Evolutionary conservation across 345 rosid species (phyloP).

Genomic region (Geranium rotundifolium): DNA sequence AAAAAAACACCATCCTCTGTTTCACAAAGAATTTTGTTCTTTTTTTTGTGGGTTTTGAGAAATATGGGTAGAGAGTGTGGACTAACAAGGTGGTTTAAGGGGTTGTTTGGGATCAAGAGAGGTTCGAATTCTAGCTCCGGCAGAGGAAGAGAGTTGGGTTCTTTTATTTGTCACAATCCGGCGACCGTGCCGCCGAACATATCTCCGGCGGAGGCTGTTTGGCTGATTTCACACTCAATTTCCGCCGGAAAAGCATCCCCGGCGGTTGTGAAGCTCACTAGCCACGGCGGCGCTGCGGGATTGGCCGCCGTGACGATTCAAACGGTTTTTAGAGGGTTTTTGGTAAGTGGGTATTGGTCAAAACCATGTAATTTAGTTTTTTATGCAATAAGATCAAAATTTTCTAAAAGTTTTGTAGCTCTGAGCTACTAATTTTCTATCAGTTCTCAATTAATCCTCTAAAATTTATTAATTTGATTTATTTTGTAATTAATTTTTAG

Average conservation of each 20-base stretch:
- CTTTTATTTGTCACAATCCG: slow-evolving; percentile 10
- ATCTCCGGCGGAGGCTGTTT: slow-evolving; percentile 13
- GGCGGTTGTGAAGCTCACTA: slow-evolving; percentile 24
- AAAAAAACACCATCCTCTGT: neutral
- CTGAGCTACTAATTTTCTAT: too few relatives aligned
- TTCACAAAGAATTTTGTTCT: neutral
- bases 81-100: slow-evolving; percentile 31
- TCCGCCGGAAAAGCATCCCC: too few relatives aligned
- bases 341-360: slow-evolving; percentile 29
- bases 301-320: slow-evolving; percentile 65
- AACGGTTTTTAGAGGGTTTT: slow-evolving; percentile 53
- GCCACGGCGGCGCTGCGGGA: slow-evolving; percentile 32
- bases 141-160: neutral
- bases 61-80: slow-evolving; percentile 35
- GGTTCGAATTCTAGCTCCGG: neutral
- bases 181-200: slow-evolving; percentile 15
- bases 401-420: too few relatives aligned
- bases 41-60: neutral
- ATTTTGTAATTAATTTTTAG: too few relatives aligned
- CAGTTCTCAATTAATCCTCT: too few relatives aligned
- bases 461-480: too few relatives aligned
- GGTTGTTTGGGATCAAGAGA: slow-evolving; percentile 27
- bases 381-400: too few relatives aligned
- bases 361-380: neutral
- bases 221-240: slow-evolving; percentile 18